Conservation (phyloP, 164 flowering plant species). For the Tinospora cordifolia region DNA sequence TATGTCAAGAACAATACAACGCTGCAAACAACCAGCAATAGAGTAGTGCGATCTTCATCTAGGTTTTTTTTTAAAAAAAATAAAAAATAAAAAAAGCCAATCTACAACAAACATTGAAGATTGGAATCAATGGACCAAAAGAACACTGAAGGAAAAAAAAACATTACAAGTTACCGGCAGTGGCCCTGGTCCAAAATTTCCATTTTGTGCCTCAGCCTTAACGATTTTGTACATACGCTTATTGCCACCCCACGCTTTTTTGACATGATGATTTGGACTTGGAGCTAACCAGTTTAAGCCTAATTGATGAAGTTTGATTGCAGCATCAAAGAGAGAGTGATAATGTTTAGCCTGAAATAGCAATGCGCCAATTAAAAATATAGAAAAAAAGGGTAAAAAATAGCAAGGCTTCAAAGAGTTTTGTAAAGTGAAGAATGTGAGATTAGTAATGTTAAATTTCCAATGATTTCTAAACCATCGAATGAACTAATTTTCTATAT, state of each 20-base stretch:
- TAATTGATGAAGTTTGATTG: constrained; percentile 70
- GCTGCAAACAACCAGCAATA: constrained; percentile 43
- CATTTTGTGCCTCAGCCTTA: constrained; percentile 27
- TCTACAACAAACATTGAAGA: background rate
- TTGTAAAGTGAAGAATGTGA: too few relatives aligned
- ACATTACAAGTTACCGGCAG: constrained; percentile 32
- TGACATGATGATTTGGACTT: constrained; percentile 32
- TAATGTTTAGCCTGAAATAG: constrained; percentile 74
- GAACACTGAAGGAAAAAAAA: background rate
- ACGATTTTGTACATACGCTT: constrained; percentile 15
- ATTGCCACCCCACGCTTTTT: constrained; percentile 18
- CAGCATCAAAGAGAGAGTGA: constrained; percentile 88
- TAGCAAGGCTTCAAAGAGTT: too few relatives aligned
- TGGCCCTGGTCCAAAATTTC: constrained; percentile 21
- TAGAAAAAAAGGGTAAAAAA: background rate
- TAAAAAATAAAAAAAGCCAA: background rate
- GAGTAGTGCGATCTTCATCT: background rate
- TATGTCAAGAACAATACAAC: constrained; percentile 91
- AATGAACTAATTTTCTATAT: background rate
- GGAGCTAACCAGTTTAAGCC: constrained; percentile 81
- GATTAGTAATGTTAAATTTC: background rate
- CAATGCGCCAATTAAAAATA: background rate
- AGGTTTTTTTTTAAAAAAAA: background rate
- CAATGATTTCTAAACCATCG: background rate
- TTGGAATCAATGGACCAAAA: background rate